A percentile compares a stretch with the other conserved stretches of the same genome.
phyloP scores from a whole-genome alignment of 1,284 basidiomycete genomes.

The Bondarzewia mesenterica region DNA sequence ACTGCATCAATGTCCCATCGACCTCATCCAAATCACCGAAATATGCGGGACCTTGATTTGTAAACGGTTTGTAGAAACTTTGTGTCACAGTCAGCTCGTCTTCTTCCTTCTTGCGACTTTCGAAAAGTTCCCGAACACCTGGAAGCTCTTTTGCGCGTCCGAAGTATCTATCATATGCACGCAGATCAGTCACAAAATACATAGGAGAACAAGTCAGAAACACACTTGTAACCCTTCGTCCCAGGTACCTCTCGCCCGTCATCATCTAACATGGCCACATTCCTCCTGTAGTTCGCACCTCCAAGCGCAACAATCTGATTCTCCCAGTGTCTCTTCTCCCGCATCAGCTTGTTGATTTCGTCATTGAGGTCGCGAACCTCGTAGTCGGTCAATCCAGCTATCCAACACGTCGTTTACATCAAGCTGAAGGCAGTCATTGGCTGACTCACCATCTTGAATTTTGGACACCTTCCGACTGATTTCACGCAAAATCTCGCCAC shows the following conservation, averaged over 20 bases:
- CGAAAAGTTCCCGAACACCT: conserved; percentile 91
- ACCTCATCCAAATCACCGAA: conserved; percentile 90
- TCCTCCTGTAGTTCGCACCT: conserved; percentile 93
- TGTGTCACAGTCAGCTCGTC: conserved; percentile 77
- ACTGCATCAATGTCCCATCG: conserved; percentile 62
- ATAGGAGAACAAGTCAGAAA: conserved; percentile 11
- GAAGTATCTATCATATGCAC: conserved; percentile 66
- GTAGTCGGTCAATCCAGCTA: conserved; percentile 91
- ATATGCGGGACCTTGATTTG: conserved; percentile 82
- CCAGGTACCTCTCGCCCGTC: conserved; percentile 94
- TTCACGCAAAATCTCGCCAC: conserved; percentile 90
- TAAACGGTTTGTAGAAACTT: conserved; percentile 83
- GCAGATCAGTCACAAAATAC: conserved; percentile 1
- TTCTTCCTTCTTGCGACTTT: conserved; percentile 74
- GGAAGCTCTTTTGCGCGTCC: conserved; percentile 95
- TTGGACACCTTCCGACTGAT: conserved; percentile 96
- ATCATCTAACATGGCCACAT: conserved; percentile 86
- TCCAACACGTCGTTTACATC: conserved; percentile 2
- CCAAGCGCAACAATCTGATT: conserved; percentile 93
- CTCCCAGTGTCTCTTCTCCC: conserved; percentile 97
- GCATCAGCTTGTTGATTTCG: conserved; percentile 93
- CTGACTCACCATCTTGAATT: conserved; percentile 84
- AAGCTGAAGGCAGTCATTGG: conserved; percentile 1
- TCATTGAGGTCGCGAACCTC: conserved; percentile 96
- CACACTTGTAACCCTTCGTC: conserved; percentile 96